These are phyloP conservation scores for Inga laurina DNA, from an alignment of 306 rosid species.

Conservation along the genomic window DNA sequence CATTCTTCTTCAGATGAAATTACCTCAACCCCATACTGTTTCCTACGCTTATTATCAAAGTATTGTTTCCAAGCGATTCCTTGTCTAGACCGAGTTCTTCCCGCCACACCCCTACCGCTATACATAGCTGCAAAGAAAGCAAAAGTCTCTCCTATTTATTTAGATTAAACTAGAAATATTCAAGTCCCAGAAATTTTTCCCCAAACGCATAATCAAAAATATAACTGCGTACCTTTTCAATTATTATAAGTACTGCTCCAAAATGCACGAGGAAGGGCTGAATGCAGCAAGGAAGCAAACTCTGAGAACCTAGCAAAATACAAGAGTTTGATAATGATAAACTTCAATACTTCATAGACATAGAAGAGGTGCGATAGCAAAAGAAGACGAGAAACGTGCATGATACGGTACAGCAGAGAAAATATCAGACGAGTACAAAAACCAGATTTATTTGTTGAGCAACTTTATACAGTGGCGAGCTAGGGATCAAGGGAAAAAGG, in stretches of 20 bases:
- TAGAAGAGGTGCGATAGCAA: not conserved
- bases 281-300: not conserved
- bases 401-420: not conserved
- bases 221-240: not conserved
- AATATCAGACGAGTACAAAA: not conserved
- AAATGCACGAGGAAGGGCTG: not conserved
- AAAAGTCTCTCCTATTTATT: not conserved
- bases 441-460: not conserved
- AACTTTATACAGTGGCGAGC: not conserved
- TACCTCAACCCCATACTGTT: not conserved
- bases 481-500: not conserved
- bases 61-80: not conserved
- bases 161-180: not conserved
- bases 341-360: not conserved
- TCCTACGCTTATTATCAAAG: constrained; percentile 12
- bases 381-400: not conserved
- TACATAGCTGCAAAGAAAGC: not conserved
- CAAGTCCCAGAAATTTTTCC: no score
- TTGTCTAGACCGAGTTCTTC: constrained; percentile 35
- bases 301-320: not conserved
- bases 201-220: not conserved
- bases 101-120: not conserved
- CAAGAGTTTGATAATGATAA: not conserved
- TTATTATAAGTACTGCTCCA: not conserved
- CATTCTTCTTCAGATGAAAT: not conserved